Conservation (phyloP, 257 asterid species). For the Rhazya stricta region DNA sequence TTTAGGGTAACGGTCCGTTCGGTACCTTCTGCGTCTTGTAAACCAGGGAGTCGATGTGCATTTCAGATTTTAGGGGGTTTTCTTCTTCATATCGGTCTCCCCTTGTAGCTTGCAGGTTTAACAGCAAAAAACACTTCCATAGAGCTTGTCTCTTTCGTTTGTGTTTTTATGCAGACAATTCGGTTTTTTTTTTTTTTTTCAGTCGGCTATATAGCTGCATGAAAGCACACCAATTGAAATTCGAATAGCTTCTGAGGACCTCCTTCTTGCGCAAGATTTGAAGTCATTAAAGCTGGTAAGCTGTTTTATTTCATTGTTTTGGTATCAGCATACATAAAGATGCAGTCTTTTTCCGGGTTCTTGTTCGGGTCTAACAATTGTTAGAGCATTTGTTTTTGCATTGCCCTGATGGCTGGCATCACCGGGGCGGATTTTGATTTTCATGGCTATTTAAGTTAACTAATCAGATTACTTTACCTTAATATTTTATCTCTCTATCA, state of each 20-base stretch:
- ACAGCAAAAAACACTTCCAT: background rate
- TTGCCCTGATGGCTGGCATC: background rate
- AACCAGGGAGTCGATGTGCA: background rate
- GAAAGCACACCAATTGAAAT: background rate
- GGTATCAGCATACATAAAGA: background rate
- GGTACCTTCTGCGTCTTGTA: background rate
- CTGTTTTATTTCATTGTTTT: background rate
- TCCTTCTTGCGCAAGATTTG: background rate
- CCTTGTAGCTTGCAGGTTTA: background rate
- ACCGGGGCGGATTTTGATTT: background rate
- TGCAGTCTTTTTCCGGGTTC: background rate
- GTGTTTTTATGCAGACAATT: background rate
- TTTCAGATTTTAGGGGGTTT: background rate
- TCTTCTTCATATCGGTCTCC: background rate
- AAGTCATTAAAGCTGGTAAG: conserved; percentile 1
- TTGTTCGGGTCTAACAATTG: background rate
- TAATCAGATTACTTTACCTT: background rate
- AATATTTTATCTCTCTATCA: background rate
- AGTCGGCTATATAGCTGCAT: background rate
- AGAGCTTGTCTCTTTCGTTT: background rate
- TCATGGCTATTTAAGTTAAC: background rate
- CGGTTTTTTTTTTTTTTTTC: too few relatives aligned
- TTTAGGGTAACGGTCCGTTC: background rate
- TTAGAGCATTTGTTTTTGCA: background rate
- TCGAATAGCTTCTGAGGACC: background rate